Conservation (phyloP, 148 eudicot genomes). For the Pouteria glomerata region DNA sequence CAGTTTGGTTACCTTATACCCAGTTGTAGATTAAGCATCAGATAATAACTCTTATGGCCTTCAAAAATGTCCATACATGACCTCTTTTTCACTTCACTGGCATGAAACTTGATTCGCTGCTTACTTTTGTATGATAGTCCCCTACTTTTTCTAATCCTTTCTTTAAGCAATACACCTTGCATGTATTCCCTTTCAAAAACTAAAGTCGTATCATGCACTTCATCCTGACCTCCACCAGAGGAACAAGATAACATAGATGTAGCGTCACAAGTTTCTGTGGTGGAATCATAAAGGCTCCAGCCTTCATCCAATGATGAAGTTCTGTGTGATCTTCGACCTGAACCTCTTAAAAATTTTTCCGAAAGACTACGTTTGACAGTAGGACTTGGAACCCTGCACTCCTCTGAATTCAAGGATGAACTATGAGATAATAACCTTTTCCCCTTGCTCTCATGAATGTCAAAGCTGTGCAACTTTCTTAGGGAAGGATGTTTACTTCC, state of each 20-base stretch:
- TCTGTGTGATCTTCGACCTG: constrained; percentile 41
- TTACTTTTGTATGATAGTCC: constrained; percentile 37
- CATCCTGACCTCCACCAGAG: constrained; percentile 34
- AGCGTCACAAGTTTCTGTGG: constrained; percentile 33
- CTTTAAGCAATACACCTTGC: constrained; percentile 87
- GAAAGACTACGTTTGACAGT: constrained; percentile 49
- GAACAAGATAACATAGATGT: constrained; percentile 25
- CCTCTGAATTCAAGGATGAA: constrained; percentile 32
- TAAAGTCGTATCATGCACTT: constrained; percentile 25
- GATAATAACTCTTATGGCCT: constrained; percentile 58
- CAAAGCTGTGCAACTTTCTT: constrained; percentile 42
- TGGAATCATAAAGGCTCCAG: constrained; percentile 30
- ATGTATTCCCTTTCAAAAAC: constrained; percentile 84
- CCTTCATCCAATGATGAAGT: constrained; percentile 37
- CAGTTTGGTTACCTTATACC: constrained; percentile 70
- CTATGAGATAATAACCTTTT: constrained; percentile 31
- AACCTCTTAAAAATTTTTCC: constrained; percentile 37
- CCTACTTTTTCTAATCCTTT: constrained; percentile 38
- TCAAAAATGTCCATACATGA: constrained; percentile 45
- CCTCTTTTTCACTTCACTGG: constrained; percentile 44
- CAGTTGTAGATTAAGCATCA: constrained; percentile 90
- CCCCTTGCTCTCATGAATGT: constrained; percentile 33
- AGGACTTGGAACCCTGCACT: constrained; percentile 25
- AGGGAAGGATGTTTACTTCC: constrained; percentile 60
- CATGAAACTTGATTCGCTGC: constrained; percentile 35